Evolutionary conservation across 345 rosid genomes (phyloP), one percentile per base, ranked within the genome.

Genomic region (Aurinia saxatilis): DNA sequence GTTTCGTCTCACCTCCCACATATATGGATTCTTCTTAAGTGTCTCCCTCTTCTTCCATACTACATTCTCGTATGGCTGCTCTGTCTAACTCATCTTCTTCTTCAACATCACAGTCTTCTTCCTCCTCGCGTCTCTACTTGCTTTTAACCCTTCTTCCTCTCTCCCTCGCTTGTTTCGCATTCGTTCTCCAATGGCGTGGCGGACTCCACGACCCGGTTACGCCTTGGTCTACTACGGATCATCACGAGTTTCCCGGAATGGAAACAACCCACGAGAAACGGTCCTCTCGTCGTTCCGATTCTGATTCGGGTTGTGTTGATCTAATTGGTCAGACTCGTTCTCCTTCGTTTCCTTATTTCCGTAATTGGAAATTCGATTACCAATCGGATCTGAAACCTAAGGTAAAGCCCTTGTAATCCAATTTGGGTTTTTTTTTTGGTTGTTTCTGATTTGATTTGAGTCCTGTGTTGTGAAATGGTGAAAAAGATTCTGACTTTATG

Each of bases 171-270:
- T 80, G 60, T 36, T 75, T 87, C 41, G 87, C 91, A n/a, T 87
- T 84, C 15, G 10, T 82, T 50, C 82, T 84, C 10, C 95, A 84
- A 78, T 87, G 91, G 91, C 81, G 84, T 1, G 91, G 85, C 7
- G 95, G 81, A 0, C 46, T 77, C 37, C 53, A 77, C 16, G 85
- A 82, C 75, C 80, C 91, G 12, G 38, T 76, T 41, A 19, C 81
- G 14, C 67, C 45, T 15, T 72, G 67, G 72, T 67, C 72, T 7
- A 19, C 72, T 7, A 19, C 39, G 42, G 65, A 82, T 61, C 68
- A 51, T 63, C 80, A 49, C 36, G 71, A 69, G 51, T 85, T 90
- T 67, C 91, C 99, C 19, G 91, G 91, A 59, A 84, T 82, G 87
- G 72, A 38, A 14, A 0, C 51, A 31, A 4, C 7, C 41, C 57